Evolutionary conservation across 2,329 filamentous ascomycete species (phyloP).

Genomic region (Colletotrichum sp.): DNA sequence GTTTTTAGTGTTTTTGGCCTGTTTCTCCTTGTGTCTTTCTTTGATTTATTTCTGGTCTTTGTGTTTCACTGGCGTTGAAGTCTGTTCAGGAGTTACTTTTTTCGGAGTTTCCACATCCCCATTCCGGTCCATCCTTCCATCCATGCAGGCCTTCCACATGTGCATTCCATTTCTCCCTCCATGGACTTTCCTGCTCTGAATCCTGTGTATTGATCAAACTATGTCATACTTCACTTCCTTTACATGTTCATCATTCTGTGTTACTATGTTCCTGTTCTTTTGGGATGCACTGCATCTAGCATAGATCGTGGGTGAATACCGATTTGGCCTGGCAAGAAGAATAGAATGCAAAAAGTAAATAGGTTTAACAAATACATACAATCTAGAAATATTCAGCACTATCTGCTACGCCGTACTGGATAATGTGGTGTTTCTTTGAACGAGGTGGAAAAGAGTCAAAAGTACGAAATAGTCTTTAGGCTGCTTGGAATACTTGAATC

Average conservation of each 20-base stretch:
- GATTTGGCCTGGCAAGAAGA: rapidly evolving
- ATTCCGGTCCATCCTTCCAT: background rate
- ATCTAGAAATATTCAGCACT: background rate
- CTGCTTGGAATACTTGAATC: background rate
- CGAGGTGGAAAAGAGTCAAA: background rate
- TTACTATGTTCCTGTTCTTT: background rate
- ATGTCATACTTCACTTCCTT: background rate
- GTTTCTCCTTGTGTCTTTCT: background rate
- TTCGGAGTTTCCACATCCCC: background rate
- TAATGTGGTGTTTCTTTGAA: background rate
- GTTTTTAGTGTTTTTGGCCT: background rate
- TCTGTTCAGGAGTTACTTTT: background rate
- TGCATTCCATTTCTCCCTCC: background rate
- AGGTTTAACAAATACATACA: background rate
- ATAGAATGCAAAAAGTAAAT: background rate
- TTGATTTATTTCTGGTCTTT: background rate
- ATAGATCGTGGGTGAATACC: background rate
- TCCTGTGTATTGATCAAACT: background rate
- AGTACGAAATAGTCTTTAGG: background rate
- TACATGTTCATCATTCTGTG: background rate
- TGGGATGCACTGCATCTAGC: background rate
- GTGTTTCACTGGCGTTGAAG: background rate
- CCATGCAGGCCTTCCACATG: background rate
- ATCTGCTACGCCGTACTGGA: background rate
- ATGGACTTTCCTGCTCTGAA: background rate